Evolutionary conservation across 257 asterid species (phyloP), one percentile per base, ranked within the genome.

Genomic region (Fraxinus pennsylvanica): DNA sequence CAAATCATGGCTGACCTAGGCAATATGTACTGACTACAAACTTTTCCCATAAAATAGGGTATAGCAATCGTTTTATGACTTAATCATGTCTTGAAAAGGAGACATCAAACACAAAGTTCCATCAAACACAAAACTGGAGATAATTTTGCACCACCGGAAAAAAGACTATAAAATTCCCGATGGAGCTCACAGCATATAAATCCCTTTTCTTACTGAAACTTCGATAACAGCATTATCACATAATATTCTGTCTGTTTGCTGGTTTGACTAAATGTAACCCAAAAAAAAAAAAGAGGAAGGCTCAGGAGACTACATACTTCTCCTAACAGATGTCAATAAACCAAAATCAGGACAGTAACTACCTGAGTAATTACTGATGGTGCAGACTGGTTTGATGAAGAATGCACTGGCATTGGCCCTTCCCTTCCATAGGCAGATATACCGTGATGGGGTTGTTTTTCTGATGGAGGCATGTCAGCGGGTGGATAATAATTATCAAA

Each of bases 351-450:
- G 75, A 68, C 75, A 45, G 47, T 43, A 32, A 33, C 45, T 76
- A 93, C 98, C 97, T 91, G 98, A 84, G 98, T 92, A 80, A 91
- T 84, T 66, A 89, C 79, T 35, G 97, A 91, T 63, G 88, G 87
- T n/a, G 89, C 90, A n/a, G 96, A 82, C 79, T 89, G 96, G 82
- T 84, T 83, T 63, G 95, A 77, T 54, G 98, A 86, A 73, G 91
- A 85, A 78, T 85, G 97, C 75, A 83, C 82, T 71, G 89, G 80
- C 86, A 86, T 77, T 25, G 87, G 85, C 68, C 95, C 86, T 67
- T 93, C 98, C 78, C 96, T 93, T 74, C 96, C 96, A 70, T 92
- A 92, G 66, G 91, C 88, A 76, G 98, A 90, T 84, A 93, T 88
- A 41, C 98, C 98, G 74, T 90, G 96, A 89, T 92, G 97, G 73